Base-by-base conservation (phyloP, 306 rosid genomes). In the Arachis stenosperma region DNA sequence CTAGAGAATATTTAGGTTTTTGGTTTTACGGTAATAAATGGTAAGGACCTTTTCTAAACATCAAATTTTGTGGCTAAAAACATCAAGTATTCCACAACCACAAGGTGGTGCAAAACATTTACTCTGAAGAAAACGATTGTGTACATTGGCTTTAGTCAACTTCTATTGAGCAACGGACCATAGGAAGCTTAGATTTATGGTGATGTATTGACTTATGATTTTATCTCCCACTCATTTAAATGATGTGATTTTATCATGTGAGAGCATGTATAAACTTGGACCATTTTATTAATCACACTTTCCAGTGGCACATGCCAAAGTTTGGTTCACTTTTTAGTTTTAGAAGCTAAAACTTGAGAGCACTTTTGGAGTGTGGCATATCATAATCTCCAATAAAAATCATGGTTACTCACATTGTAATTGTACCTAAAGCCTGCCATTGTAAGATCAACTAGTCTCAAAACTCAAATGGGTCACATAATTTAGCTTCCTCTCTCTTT, bases 391-490 rank as follows among this genome's bases (percentile, higher is more conserved):
- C 44, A 55, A 57, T 9, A 70, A 41, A 40, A 41, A 40, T 55
- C 42, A 40, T 55, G 42, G 5, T 42, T 2, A 22, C 22, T 17
- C 52, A 10, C 15, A 15, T 63, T 15, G 33, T 14, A 14, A 14
- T 36, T 14, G 37, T 6, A 41, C 51, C 69, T 69, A 53, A 37
- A 51, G 43, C 3, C 54, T 55, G 39, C 55, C 0, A 17, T 5
- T 42, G 14, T 5, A 56, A 13, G 36, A 41, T 10, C 48, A 70
- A 27, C 9, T 46, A 33, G 48, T 47, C 50, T 27, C 8, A 5
- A 51, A 51, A 14, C 9, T 51, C 61, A 15, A 36, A 39, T 10
- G 67, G 53, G 55, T 63, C 78, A 17, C 40, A 40, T 62, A 40
- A 52, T 74, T 63, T 27, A 33, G 65, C 11, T 6, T 30, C 17